Percentiles rank a stretch among this genome's conserved stretches.
These are phyloP conservation scores for Tanacetum coccineum DNA, from an alignment of 129 eudicot genomes.

Conservation along the genomic window DNA sequence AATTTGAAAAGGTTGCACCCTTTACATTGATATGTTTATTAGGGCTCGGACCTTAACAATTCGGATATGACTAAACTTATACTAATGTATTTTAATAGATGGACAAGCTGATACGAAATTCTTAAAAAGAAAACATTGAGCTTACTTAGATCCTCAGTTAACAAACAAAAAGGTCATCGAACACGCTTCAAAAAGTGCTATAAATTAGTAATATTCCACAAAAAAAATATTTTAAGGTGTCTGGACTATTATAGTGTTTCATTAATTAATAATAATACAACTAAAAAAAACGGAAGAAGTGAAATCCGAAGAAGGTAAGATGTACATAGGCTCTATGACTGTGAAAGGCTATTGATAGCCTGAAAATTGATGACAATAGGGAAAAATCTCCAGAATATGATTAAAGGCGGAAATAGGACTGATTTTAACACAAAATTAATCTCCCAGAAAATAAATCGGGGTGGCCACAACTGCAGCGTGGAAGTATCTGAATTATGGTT, in stretches of 20 bases:
- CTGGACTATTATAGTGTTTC: too few species aligned
- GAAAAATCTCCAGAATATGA: constrained; percentile 98
- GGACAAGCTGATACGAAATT: too few species aligned
- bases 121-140: too few species aligned
- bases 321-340: constrained; percentile 85
- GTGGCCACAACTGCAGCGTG: constrained; percentile 99
- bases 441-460: constrained; percentile 95
- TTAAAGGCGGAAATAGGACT: constrained; percentile 93
- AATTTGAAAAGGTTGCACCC: constrained; percentile 26
- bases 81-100: too few species aligned
- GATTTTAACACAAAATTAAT: constrained; percentile 95
- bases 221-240: too few species aligned
- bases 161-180: too few species aligned
- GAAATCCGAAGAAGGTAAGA: constrained; percentile 14
- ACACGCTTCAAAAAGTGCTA: too few species aligned
- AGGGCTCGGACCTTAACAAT: constrained; percentile 11
- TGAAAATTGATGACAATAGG: constrained; percentile 94
- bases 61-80: too few species aligned
- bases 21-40: constrained; percentile 32
- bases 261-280: too few species aligned
- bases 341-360: constrained; percentile 96
- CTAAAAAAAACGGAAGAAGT: too few species aligned
- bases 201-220: too few species aligned
- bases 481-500: constrained; percentile 96
- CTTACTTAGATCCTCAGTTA: too few species aligned